Base-by-base conservation (phyloP, 176 grass and related monocot species). In the Urochloa ruziziensis region DNA sequence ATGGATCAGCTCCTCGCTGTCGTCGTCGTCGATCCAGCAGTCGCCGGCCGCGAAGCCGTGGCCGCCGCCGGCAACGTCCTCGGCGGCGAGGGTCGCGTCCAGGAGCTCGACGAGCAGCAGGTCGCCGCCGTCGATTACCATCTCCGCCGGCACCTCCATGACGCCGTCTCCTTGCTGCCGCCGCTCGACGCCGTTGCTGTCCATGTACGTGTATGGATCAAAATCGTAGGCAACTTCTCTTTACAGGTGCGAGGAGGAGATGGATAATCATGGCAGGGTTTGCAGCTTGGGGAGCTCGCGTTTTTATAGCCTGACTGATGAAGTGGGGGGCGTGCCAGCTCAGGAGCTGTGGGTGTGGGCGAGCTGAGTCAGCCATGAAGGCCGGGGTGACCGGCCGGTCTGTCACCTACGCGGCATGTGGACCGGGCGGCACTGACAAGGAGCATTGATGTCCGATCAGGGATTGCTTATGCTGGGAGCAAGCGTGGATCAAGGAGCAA, bases 91-190 rank as follows among this genome's bases (percentile, higher is more conserved):
- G 4, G 86, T 80, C 14, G 62, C 79, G 33, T 92, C 83, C 52
- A 92, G 52, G 56, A 92, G 78, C 66, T 97, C 85, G 27, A 77
- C 27, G 66, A 94, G 85, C 25, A 94, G 85, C 25, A 94, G 36
- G 37, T 74, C 72, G 18, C 46, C 78, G 57, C 85, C 90, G 57
- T 87, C 90, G 80, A 90, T 73, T n/a, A n/a, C n/a, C n/a, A n/a
- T n/a, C n/a, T n/a, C n/a, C 77, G 87, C 90, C 39, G 86, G 78
- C 27, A 51, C 43, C 72, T 91, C 86, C 67, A 80, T 75, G 51
- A 42, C 34, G 63, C 30, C 74, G 6, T 46, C 61, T 9, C 80
- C 58, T 28, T 17, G 18, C 7, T 81, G 69, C 36, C 9, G 34
- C 74, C 44, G 29, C 43, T 46, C 7, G 8, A 24, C 19, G 78